A percentile compares a stretch with the other conserved stretches of the same genome.
These are phyloP conservation scores for Aureobasidium vineae DNA, from an alignment of 2,329 filamentous ascomycete genomes.

Conservation along the genomic window DNA sequence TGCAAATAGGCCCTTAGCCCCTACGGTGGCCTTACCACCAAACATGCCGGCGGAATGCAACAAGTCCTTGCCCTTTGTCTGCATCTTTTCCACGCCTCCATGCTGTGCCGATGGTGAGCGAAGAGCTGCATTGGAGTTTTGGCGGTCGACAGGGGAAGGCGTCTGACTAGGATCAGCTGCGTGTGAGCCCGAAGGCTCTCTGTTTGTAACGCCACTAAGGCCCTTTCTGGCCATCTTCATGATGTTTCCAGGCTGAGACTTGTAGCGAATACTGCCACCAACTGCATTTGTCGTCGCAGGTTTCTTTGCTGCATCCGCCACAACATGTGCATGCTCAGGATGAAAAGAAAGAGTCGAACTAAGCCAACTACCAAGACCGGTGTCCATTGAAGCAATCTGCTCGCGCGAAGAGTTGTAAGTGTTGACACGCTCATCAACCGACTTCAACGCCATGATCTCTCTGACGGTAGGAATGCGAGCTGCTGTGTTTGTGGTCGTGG, in stretches of 20 bases:
- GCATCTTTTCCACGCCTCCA: conserved; percentile 49
- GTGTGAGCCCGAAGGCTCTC: conserved; percentile 18
- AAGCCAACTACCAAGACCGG: conserved; percentile 67
- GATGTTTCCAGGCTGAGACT: conserved; percentile 33
- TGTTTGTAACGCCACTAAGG: conserved; percentile 24
- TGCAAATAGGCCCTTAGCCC: conserved; percentile 85
- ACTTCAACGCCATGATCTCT: conserved; percentile 71
- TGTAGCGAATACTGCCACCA: conserved; percentile 29
- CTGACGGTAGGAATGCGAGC: conserved; percentile 62
- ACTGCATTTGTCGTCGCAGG: neutral
- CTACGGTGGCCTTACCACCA: conserved; percentile 68
- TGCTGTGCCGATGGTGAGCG: conserved; percentile 12
- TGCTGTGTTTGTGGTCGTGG: conserved; percentile 1
- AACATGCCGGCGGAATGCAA: conserved; percentile 75
- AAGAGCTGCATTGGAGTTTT: neutral
- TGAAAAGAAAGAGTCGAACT: conserved; percentile 49
- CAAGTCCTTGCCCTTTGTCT: conserved; percentile 83
- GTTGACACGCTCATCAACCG: conserved; percentile 65
- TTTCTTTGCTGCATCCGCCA: conserved; percentile 26
- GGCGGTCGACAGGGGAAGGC: neutral
- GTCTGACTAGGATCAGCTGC: conserved; percentile 7
- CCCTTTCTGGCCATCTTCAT: conserved; percentile 30
- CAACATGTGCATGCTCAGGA: conserved; percentile 52
- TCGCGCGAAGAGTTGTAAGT: conserved; percentile 71
- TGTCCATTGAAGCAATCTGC: conserved; percentile 69